A percentile compares a stretch with the other conserved stretches of the same genome.
Evolutionary conservation across 306 rosid genomes (phyloP).

Genomic region (Castanea crenata): DNA sequence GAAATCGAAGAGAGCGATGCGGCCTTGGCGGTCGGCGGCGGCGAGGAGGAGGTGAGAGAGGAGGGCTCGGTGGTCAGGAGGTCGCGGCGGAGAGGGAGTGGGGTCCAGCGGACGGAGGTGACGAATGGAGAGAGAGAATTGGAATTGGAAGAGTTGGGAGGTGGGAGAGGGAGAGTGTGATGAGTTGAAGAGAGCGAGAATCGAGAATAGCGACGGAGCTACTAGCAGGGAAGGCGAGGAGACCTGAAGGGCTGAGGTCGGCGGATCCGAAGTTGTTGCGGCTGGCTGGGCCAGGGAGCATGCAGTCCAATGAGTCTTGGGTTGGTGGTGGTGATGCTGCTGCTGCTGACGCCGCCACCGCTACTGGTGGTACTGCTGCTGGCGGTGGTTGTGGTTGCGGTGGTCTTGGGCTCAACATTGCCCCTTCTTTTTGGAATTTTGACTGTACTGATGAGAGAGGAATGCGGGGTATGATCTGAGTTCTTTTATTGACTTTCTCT

Average conservation of each 20-base stretch:
- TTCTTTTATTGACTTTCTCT: neutral
- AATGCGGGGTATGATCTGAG: no score
- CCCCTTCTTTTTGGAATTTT: neutral
- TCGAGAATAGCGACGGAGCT: slow-evolving; percentile 85
- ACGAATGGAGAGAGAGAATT: slow-evolving; percentile 70
- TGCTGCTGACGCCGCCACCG: neutral
- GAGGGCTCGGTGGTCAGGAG: slow-evolving; percentile 86
- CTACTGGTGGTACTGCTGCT: neutral
- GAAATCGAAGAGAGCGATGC: slow-evolving; percentile 78
- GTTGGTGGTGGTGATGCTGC: neutral
- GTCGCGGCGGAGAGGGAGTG: slow-evolving; percentile 70
- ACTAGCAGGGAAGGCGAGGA: slow-evolving; percentile 84
- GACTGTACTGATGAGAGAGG: no score
- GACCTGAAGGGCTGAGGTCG: slow-evolving; percentile 75
- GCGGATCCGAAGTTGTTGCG: slow-evolving; percentile 93
- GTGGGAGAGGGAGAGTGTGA: slow-evolving; percentile 76
- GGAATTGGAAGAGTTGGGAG: slow-evolving; percentile 37
- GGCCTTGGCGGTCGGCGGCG: slow-evolving; percentile 87
- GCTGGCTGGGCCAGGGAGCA: slow-evolving; percentile 91
- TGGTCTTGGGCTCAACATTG: slow-evolving; percentile 37
- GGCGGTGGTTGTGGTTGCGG: neutral
- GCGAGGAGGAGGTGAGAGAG: slow-evolving; percentile 86
- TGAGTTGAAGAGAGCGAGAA: slow-evolving; percentile 75
- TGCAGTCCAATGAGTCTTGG: slow-evolving; percentile 69
- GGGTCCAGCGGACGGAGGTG: slow-evolving; percentile 88